A percentile compares a stretch with the other conserved stretches of the same genome.
phyloP scores from a whole-genome alignment of 192 early-diverging fungal species.

The Spizellomyces punctatus region DNA sequence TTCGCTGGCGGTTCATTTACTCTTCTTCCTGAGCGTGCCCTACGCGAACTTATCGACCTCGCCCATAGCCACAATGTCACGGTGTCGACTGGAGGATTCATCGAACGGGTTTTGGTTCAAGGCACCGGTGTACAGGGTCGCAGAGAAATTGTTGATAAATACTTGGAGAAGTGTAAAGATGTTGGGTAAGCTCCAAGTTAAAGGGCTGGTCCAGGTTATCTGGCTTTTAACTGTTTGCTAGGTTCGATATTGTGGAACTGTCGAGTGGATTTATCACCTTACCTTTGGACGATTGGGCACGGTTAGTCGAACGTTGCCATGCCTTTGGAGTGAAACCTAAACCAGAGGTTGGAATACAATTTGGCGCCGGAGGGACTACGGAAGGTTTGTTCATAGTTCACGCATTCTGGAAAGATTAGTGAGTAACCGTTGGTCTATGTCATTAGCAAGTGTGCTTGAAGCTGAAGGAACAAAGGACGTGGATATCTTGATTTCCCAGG shows the following conservation, averaged over 20 bases:
- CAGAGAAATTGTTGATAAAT: not conserved
- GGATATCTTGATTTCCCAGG: not conserved
- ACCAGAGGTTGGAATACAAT: constrained; percentile 10
- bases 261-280: constrained; percentile 9
- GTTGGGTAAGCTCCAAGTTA: not conserved
- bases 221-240: not conserved
- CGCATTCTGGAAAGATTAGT: not conserved
- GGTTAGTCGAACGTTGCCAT: not conserved
- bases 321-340: constrained; percentile 2
- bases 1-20: constrained; percentile 5
- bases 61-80: constrained; percentile 1
- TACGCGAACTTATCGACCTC: constrained; percentile 3
- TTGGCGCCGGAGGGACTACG: not conserved
- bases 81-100: constrained; percentile 10
- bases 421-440: not conserved
- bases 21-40: not conserved
- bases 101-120: not conserved
- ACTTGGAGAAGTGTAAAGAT: constrained; percentile 3
- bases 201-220: not conserved
- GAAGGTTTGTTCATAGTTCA: not conserved
- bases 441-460: not conserved
- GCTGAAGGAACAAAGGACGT: not conserved
- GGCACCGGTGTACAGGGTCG: not conserved
- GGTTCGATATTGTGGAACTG: constrained; percentile 11
- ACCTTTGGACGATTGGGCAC: constrained; percentile 8